Evolutionary conservation across 2,329 filamentous ascomycete genomes (phyloP).

Genomic region (Cytospora paraplurivora): DNA sequence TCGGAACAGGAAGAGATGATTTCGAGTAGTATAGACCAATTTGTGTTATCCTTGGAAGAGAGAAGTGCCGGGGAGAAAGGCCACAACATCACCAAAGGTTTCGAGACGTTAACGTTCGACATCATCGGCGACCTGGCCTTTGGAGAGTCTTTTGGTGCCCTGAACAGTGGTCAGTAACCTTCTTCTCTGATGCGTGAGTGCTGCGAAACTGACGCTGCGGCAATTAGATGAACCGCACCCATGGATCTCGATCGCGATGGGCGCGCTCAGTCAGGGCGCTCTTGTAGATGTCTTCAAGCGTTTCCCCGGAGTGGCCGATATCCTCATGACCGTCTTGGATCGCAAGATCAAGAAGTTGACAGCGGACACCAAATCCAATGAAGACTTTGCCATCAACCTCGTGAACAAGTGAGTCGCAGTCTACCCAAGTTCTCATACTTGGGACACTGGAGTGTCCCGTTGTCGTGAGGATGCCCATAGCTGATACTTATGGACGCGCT

Average conservation of each 20-base stretch:
- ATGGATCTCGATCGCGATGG: constrained; percentile 34
- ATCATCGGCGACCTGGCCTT: constrained; percentile 47
- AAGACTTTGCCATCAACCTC: constrained; percentile 18
- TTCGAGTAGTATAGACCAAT: constrained; percentile 10
- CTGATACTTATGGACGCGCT: not conserved
- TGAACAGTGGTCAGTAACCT: constrained; percentile 33
- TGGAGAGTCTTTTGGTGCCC: constrained; percentile 42
- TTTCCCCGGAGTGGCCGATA: constrained; percentile 22
- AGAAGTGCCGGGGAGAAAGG: constrained; percentile 24
- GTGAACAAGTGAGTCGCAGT: constrained; percentile 2
- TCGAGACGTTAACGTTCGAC: constrained; percentile 41
- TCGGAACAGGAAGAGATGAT: constrained; percentile 16
- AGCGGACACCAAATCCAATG: constrained; percentile 10
- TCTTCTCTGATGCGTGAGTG: not conserved
- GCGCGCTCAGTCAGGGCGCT: constrained; percentile 32
- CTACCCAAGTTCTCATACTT: not conserved
- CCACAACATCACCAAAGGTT: constrained; percentile 38
- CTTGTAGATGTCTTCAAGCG: constrained; percentile 31
- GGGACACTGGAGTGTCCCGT: not conserved
- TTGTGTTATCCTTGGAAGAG: not conserved
- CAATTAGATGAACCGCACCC: constrained; percentile 33
- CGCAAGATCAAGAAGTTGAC: constrained; percentile 16
- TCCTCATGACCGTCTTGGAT: constrained; percentile 15
- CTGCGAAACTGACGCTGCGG: not conserved
- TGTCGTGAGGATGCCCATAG: too few relatives aligned